Evolutionary conservation across 495 filamentous ascomycete species (phyloP).

Genomic region (Hyaloscypha bicolor): DNA sequence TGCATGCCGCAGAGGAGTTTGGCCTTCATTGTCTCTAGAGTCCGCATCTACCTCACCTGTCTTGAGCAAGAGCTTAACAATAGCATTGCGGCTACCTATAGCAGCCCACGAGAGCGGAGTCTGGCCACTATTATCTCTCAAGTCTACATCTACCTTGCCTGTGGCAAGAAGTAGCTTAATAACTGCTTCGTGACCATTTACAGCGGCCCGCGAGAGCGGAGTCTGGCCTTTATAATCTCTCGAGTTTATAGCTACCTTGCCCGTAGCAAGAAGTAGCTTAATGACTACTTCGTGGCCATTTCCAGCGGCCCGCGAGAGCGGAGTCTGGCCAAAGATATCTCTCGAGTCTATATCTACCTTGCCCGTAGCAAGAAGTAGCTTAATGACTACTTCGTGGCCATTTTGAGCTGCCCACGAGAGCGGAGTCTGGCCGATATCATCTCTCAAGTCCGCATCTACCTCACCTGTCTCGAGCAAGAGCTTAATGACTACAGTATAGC

Average conservation of each 20-base stretch:
- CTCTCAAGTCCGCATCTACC: slow-evolving; percentile 7
- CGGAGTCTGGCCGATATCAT: slow-evolving; percentile 26
- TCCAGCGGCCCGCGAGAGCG: slow-evolving; percentile 33
- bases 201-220: slow-evolving; percentile 34
- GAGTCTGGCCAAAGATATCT: slow-evolving; percentile 19
- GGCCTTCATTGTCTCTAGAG: slow-evolving; percentile 1
- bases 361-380: slow-evolving; percentile 33
- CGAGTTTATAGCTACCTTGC: slow-evolving; percentile 6
- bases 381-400: slow-evolving; percentile 28
- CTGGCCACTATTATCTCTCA: slow-evolving; percentile 4
- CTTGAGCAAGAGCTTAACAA: slow-evolving; percentile 31
- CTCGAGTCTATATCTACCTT: slow-evolving; percentile 10
- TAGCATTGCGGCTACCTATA: slow-evolving; percentile 22
- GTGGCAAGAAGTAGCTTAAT: slow-evolving; percentile 33
- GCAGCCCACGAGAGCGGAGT: slow-evolving; percentile 36
- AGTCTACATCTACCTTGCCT: slow-evolving; percentile 10
- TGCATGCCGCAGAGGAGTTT: no score
- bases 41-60: slow-evolving; percentile 15
- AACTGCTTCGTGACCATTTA: slow-evolving; percentile 28
- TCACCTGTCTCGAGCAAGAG: slow-evolving; percentile 32
- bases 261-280: slow-evolving; percentile 31
- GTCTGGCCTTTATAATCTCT: slow-evolving; percentile 17
- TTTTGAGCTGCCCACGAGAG: slow-evolving; percentile 32
- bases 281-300: slow-evolving; percentile 30
- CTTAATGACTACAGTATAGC: slow-evolving; percentile 28